Conservation (phyloP, 2,329 filamentous ascomycete genomes). For the Talaromyces atroroseus region DNA sequence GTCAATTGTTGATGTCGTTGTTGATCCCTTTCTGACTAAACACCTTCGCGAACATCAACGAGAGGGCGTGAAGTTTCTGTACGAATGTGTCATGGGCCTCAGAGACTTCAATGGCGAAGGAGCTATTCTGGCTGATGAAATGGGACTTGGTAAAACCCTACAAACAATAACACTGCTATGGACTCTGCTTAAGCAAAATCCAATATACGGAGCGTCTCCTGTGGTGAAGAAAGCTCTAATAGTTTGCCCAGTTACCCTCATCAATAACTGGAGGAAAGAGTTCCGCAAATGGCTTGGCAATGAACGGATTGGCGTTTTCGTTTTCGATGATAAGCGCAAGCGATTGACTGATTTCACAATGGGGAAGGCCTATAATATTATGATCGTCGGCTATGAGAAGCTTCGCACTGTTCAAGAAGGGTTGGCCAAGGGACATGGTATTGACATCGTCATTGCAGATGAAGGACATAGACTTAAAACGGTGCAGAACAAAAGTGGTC, state of each 20-base stretch:
- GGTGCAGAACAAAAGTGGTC: conserved; percentile 62
- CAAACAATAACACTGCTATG: conserved; percentile 67
- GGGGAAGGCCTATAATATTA: conserved; percentile 62
- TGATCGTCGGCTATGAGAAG: conserved; percentile 71
- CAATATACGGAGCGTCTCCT: conserved; percentile 53
- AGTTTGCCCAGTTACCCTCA: conserved; percentile 66
- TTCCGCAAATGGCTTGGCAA: conserved; percentile 69
- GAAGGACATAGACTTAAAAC: conserved; percentile 65
- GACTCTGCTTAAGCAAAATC: conserved; percentile 68
- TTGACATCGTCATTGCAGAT: conserved; percentile 67
- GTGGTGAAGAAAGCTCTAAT: conserved; percentile 67
- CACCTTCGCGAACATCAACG: conserved; percentile 63
- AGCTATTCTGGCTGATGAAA: conserved; percentile 68
- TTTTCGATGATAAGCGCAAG: conserved; percentile 56
- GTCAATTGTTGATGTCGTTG: conserved; percentile 65
- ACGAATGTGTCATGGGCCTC: conserved; percentile 72
- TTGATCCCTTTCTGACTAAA: conserved; percentile 61
- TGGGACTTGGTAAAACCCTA: conserved; percentile 69
- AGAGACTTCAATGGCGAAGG: conserved; percentile 60
- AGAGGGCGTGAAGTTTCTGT: conserved; percentile 65
- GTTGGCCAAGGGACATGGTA: conserved; percentile 55
- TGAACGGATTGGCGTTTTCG: conserved; percentile 63
- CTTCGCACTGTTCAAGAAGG: conserved; percentile 61
- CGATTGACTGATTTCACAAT: conserved; percentile 63
- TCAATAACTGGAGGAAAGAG: conserved; percentile 68